A percentile compares a stretch with the other conserved stretches of the same genome.
phyloP scores from a whole-genome alignment of 2,329 filamentous ascomycete species.

The Monilinia aucupariae region DNA sequence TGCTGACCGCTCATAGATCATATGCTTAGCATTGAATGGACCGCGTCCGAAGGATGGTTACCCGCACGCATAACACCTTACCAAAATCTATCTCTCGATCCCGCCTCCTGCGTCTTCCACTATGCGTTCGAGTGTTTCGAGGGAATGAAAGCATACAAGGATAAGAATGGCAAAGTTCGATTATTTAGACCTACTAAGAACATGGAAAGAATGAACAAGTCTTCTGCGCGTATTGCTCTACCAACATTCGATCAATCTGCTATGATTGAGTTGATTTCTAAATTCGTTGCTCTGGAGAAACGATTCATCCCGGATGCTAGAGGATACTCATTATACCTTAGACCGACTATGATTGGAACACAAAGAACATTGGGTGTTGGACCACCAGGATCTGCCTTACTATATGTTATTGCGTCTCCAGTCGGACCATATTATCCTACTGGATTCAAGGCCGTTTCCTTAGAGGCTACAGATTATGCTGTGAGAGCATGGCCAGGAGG shows the following conservation, averaged over 20 bases:
- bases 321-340: constrained; percentile 92
- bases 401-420: constrained; percentile 93
- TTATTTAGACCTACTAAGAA: constrained; percentile 95
- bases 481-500: constrained; percentile 97
- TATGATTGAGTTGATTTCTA: constrained; percentile 74
- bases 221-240: constrained; percentile 82
- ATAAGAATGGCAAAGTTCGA: constrained; percentile 68
- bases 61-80: constrained; percentile 82
- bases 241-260: constrained; percentile 73
- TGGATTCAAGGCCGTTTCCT: constrained; percentile 92
- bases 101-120: constrained; percentile 95
- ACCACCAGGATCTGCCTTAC: constrained; percentile 82
- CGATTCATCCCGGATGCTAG: constrained; percentile 82
- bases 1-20: constrained; percentile 60
- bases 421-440: constrained; percentile 98
- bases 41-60: constrained; percentile 66
- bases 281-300: constrained; percentile 74
- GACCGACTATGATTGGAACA: constrained; percentile 95
- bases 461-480: constrained; percentile 94
- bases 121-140: constrained; percentile 98
- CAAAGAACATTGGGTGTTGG: constrained; percentile 90
- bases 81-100: constrained; percentile 94
- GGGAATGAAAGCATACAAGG: constrained; percentile 99
- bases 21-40: constrained; percentile 96
- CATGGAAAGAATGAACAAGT: constrained; percentile 92